Percentiles rank a stretch among this genome's conserved stretches.
Conservation (phyloP, 441 rosid genomes). For the Theobroma grandiflorum region DNA sequence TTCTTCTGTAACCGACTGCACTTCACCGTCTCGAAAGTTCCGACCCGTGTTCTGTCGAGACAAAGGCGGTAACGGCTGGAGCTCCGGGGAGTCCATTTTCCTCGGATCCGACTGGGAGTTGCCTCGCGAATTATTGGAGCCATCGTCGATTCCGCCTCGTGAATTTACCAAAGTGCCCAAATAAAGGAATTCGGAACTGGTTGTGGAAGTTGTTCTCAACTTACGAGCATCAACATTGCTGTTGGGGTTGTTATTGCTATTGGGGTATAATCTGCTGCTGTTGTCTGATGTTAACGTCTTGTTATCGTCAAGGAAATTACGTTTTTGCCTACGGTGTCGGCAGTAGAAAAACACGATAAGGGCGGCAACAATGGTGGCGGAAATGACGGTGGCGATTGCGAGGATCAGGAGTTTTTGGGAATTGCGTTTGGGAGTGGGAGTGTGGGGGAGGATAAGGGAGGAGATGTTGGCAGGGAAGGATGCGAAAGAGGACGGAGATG, state of each 20-base stretch:
- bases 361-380: constrained; percentile 53
- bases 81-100: constrained; percentile 91
- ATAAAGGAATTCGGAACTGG: constrained; percentile 76
- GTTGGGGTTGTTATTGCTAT: constrained; percentile 8
- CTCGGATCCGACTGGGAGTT: constrained; percentile 51
- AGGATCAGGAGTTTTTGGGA: constrained; percentile 63
- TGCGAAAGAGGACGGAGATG: constrained; percentile 68
- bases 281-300: constrained; percentile 59
- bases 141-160: constrained; percentile 40
- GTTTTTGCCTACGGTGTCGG: constrained; percentile 45
- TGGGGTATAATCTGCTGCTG: constrained; percentile 40
- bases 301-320: constrained; percentile 37
- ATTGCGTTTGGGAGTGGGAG: constrained; percentile 47
- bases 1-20: constrained; percentile 52
- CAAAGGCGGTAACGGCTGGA: constrained; percentile 87
- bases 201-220: constrained; percentile 44
- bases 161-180: constrained; percentile 63
- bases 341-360: constrained; percentile 52
- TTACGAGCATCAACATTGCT: constrained; percentile 43
- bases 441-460: constrained; percentile 79
- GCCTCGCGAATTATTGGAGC: constrained; percentile 27
- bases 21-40: constrained; percentile 37
- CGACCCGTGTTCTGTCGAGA: constrained; percentile 44
- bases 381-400: constrained; percentile 61
- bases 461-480: constrained; percentile 97